Conservation (phyloP, 2,329 filamentous ascomycete genomes). For the Diaporthe helianthi region DNA sequence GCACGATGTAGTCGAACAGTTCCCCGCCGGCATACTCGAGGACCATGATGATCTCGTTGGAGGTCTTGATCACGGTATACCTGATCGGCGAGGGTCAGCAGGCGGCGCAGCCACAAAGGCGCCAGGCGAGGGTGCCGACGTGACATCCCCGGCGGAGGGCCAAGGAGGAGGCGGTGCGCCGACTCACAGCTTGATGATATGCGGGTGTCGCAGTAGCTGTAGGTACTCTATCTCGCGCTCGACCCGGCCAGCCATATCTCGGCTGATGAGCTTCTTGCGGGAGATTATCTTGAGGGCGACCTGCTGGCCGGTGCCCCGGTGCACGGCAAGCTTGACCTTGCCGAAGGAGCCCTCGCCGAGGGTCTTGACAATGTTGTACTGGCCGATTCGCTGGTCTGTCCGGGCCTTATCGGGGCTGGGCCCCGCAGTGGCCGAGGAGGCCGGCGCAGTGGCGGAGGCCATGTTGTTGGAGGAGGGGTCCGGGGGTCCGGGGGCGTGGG, state of each 20-base stretch:
- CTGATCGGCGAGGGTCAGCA: slow-evolving; percentile 50
- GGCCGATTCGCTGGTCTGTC: slow-evolving; percentile 84
- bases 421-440: slow-evolving; percentile 27
- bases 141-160: background rate
- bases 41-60: slow-evolving; percentile 97
- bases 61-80: slow-evolving; percentile 95
- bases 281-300: slow-evolving; percentile 98
- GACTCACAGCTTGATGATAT: slow-evolving; percentile 95
- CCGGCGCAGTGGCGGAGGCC: slow-evolving; percentile 41
- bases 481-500: slow-evolving; percentile 32
- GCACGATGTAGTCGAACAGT: slow-evolving; percentile 97
- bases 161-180: background rate
- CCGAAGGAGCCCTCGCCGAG: slow-evolving; percentile 97
- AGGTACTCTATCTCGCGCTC: slow-evolving; percentile 98
- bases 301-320: slow-evolving; percentile 90
- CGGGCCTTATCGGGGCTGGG: slow-evolving; percentile 56
- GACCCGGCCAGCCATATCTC: slow-evolving; percentile 97
- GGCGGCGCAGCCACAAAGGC: background rate
- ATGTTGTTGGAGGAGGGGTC: slow-evolving; percentile 46
- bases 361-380: slow-evolving; percentile 89
- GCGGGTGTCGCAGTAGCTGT: slow-evolving; percentile 91
- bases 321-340: slow-evolving; percentile 96
- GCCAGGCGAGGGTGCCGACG: background rate
- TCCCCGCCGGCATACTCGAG: slow-evolving; percentile 97
- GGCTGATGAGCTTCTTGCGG: slow-evolving; percentile 91